Conservation (phyloP, 2,329 filamentous ascomycete species). For the Colletotrichum sp. region DNA sequence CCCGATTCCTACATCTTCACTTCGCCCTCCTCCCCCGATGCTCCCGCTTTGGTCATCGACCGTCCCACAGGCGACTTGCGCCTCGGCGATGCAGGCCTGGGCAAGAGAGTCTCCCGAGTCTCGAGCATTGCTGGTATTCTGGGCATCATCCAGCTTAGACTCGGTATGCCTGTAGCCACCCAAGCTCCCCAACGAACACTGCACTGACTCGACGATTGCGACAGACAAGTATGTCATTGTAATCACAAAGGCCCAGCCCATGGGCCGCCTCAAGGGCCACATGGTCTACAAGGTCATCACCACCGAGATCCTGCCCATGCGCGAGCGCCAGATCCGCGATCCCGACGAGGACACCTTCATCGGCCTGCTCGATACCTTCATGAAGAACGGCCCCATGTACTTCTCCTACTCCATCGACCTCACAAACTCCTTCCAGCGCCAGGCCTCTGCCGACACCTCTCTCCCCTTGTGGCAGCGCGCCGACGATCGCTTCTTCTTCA, state of each 20-base stretch:
- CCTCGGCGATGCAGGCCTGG: conserved; percentile 79
- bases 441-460: conserved; percentile 75
- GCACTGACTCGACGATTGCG: conserved; percentile 6
- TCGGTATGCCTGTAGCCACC: conserved; percentile 66
- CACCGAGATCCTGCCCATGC: conserved; percentile 92
- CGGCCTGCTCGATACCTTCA: conserved; percentile 77
- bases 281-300: conserved; percentile 93
- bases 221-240: conserved; percentile 93
- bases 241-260: conserved; percentile 91
- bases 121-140: conserved; percentile 95
- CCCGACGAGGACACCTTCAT: conserved; percentile 94
- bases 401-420: conserved; percentile 98
- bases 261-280: conserved; percentile 92
- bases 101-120: conserved; percentile 74
- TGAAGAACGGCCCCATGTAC: conserved; percentile 90
- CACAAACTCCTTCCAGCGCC: conserved; percentile 95
- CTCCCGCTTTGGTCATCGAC: conserved; percentile 87
- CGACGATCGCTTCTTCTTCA: conserved; percentile 99
- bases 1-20: conserved; percentile 94
- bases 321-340: conserved; percentile 90
- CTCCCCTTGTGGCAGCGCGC: conserved; percentile 87
- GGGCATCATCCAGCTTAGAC: conserved; percentile 89
- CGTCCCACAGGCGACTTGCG: conserved; percentile 90
- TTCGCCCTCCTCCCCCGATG: conserved; percentile 90
- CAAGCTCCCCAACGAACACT: background rate